A percentile compares a stretch with the other conserved stretches of the same genome.
phyloP scores from a whole-genome alignment of 2,329 filamentous ascomycete species.

The Keithomyces neogunnii region DNA sequence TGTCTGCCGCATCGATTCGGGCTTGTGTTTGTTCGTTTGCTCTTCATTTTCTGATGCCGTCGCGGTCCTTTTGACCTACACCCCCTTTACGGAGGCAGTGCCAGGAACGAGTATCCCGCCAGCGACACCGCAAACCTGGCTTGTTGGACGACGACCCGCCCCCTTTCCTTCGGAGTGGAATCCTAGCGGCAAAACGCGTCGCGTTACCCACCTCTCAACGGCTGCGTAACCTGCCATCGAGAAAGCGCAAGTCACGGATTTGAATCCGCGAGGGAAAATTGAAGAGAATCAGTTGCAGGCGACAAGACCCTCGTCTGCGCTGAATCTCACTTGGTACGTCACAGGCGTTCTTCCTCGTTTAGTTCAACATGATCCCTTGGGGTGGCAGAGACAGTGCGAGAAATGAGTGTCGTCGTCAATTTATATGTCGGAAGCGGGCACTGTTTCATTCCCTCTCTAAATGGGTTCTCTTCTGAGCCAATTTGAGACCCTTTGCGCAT shows the following conservation, averaged over 20 bases:
- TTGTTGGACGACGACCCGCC: slow-evolving; percentile 11
- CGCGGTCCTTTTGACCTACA: slow-evolving; percentile 13
- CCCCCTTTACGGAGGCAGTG: slow-evolving; percentile 9
- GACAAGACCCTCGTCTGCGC: slow-evolving; percentile 51
- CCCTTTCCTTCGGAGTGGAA: slow-evolving; percentile 5
- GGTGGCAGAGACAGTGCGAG: background rate
- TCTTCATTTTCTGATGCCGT: slow-evolving; percentile 20
- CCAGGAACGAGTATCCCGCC: slow-evolving; percentile 1
- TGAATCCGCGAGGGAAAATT: slow-evolving; percentile 15
- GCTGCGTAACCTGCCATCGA: slow-evolving; percentile 7
- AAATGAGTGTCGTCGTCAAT: background rate
- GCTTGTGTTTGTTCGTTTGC: slow-evolving; percentile 13
- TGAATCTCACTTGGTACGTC: slow-evolving; percentile 48
- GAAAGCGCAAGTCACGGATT: slow-evolving; percentile 15
- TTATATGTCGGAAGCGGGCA: background rate
- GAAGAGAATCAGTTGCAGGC: slow-evolving; percentile 52
- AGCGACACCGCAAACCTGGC: background rate
- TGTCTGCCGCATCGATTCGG: slow-evolving; percentile 20
- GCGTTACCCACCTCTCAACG: slow-evolving; percentile 16
- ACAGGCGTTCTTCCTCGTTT: background rate
- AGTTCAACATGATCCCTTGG: background rate
- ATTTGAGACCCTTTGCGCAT: background rate
- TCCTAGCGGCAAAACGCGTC: slow-evolving; percentile 24
- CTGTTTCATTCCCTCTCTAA: background rate
- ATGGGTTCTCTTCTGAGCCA: background rate